These are phyloP conservation scores for Baorangia bicolor DNA, from an alignment of 768 basidiomycete genomes.

Conservation along the genomic window DNA sequence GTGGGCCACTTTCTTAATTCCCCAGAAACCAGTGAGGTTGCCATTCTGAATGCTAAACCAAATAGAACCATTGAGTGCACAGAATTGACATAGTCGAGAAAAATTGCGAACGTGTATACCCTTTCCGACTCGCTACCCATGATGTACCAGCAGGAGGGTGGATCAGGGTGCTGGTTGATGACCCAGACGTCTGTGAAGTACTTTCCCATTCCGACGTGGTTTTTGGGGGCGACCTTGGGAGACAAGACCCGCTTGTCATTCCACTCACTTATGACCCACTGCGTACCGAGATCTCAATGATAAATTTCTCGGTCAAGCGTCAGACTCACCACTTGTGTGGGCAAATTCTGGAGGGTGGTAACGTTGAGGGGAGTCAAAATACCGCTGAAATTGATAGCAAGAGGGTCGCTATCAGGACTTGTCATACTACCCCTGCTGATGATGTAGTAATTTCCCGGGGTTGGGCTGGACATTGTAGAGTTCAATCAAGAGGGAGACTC, in stretches of 20 bases:
- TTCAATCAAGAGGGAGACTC: neutral
- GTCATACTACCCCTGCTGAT: neutral
- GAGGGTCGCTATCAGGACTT: neutral
- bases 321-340: neutral
- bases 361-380: neutral
- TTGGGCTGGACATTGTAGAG: neutral
- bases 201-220: neutral
- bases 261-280: neutral
- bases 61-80: too few species aligned
- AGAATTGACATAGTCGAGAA: neutral
- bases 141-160: neutral
- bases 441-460: neutral
- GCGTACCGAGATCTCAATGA: neutral
- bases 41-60: neutral
- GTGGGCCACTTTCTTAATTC: neutral
- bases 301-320: neutral
- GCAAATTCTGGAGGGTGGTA: neutral
- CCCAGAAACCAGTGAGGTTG: neutral
- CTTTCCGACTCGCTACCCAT: neutral
- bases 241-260: neutral
- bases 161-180: neutral
- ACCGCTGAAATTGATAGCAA: neutral
- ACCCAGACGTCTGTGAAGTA: neutral
- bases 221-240: neutral
- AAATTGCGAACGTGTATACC: neutral